Evolutionary conservation across 2,329 filamentous ascomycete genomes (phyloP).

Genomic region (Ustulina deusta): DNA sequence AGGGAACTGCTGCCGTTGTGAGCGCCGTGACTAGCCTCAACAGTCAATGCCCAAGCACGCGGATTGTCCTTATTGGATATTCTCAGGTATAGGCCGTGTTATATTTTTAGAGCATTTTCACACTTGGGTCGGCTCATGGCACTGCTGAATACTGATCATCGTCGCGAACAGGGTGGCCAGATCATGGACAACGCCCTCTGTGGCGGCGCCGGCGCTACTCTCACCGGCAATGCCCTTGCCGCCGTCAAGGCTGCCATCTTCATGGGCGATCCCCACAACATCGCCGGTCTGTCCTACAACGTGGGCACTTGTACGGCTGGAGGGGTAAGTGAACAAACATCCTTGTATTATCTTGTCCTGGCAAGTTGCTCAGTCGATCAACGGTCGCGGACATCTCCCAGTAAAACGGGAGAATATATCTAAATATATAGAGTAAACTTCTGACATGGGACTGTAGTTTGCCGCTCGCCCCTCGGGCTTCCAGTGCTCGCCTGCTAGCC

Average conservation of each 20-base stretch:
- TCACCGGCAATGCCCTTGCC: constrained; percentile 59
- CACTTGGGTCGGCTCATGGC: constrained; percentile 8
- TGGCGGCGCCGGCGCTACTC: constrained; percentile 63
- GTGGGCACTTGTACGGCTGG: constrained; percentile 69
- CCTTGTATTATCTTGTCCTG: too few relatives aligned
- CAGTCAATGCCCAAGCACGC: constrained; percentile 65
- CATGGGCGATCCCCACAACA: constrained; percentile 71
- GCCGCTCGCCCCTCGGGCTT: constrained; percentile 69
- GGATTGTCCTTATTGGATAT: constrained; percentile 72
- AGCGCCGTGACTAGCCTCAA: constrained; percentile 68
- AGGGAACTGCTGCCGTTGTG: constrained; percentile 67
- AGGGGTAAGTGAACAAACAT: constrained; percentile 68
- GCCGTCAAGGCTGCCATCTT: constrained; percentile 72
- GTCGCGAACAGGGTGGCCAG: constrained; percentile 64
- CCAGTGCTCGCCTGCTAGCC: constrained; percentile 63
- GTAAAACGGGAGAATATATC: too few relatives aligned
- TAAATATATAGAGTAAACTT: background rate
- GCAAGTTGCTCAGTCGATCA: too few relatives aligned
- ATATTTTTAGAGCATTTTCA: too few relatives aligned
- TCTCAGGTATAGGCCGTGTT: constrained; percentile 66
- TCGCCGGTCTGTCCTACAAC: constrained; percentile 67
- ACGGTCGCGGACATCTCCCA: too few relatives aligned
- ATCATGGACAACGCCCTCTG: constrained; percentile 73
- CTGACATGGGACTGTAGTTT: constrained; percentile 59
- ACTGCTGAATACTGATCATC: constrained; percentile 21